Evolutionary conservation across 441 rosid genomes (phyloP), one percentile per base, ranked within the genome.

Genomic region (Erodium trifolium): DNA sequence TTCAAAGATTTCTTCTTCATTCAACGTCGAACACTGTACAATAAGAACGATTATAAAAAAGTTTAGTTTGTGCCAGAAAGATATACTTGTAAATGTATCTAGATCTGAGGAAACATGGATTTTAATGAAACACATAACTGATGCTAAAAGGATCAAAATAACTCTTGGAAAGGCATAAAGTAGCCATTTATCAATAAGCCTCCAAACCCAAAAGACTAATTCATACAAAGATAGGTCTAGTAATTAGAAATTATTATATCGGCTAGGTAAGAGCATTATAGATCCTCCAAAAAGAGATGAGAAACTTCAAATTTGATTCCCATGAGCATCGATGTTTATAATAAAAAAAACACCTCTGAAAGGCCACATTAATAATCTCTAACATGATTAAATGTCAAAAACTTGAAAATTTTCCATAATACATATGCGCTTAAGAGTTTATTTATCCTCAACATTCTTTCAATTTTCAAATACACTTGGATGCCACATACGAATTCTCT

Each of bases 1-100:
- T 85, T 94, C 98, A 49, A 92, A 92, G 70, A 92, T 92, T 78
- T 92, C 97, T 81, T 94, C 96, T 84, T 94, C 97, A 51, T 92
- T 90, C 70, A 90, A 76, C 64, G 98, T 92, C 70, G 87, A 91
- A 72, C 95, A 91, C 97, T 87, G 87, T 19, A 74, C 6, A 73
- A 69, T 49, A 67, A 55, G 64, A 75, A 69, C 67, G 39, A 73
- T 68, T 62, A 49, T 34, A 73, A 67, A 43, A 35, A 60, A 49
- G 17, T 23, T 14, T 51, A 70, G 47, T 60, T 55, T 64, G 12
- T 29, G 55, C 49, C 12, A 12, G 12, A 59, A 59, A 59, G 19
- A 59, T 59, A 19, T 2, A 59, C 7, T 59, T 19, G 13, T 8
- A 19, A 23, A 59, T 59, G 3, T 19, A 59, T 16, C 7, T 31